Percentiles rank a stretch among this genome's conserved stretches.
Evolutionary conservation across 306 rosid genomes (phyloP).

Genomic region (Inga leiocalycina): DNA sequence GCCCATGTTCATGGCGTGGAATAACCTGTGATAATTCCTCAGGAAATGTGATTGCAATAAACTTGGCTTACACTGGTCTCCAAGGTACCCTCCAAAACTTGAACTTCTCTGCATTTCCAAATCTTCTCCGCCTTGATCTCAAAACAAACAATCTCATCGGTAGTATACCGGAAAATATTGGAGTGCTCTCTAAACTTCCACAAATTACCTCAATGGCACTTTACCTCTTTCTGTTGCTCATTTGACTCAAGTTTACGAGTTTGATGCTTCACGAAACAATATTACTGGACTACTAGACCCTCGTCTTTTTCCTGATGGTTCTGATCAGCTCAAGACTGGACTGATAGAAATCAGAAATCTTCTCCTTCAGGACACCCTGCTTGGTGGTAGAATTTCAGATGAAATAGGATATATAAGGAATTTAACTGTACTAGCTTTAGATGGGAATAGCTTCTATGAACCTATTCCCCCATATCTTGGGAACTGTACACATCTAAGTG

Average conservation of each 20-base stretch:
- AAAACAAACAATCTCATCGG: slow-evolving; percentile 24
- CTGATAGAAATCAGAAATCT: slow-evolving; percentile 33
- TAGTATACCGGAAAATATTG: slow-evolving; percentile 7
- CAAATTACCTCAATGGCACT: slow-evolving; percentile 30
- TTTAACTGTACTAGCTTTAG: slow-evolving; percentile 35
- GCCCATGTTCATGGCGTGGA: slow-evolving; percentile 15
- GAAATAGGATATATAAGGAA: slow-evolving; percentile 44
- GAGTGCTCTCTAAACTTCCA: slow-evolving; percentile 36
- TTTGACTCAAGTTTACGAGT: slow-evolving; percentile 42
- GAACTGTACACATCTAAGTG: slow-evolving; percentile 32
- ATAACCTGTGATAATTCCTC: background rate
- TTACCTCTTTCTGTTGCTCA: slow-evolving; percentile 50
- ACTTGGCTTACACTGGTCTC: background rate
- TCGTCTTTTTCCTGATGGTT: slow-evolving; percentile 42
- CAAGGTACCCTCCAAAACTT: slow-evolving; percentile 40
- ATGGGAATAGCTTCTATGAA: slow-evolving; percentile 34
- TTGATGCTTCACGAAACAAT: slow-evolving; percentile 44
- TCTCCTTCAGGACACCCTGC: slow-evolving; percentile 37
- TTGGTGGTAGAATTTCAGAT: slow-evolving; percentile 40
- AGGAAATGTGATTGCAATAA: background rate
- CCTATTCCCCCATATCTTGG: slow-evolving; percentile 42
- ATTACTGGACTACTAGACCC: slow-evolving; percentile 41
- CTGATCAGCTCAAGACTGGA: slow-evolving; percentile 31
- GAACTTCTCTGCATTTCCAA: slow-evolving; percentile 45
- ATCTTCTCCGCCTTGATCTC: slow-evolving; percentile 48